Conservation (phyloP, 768 basidiomycete species). For the Leccinum boreale region DNA sequence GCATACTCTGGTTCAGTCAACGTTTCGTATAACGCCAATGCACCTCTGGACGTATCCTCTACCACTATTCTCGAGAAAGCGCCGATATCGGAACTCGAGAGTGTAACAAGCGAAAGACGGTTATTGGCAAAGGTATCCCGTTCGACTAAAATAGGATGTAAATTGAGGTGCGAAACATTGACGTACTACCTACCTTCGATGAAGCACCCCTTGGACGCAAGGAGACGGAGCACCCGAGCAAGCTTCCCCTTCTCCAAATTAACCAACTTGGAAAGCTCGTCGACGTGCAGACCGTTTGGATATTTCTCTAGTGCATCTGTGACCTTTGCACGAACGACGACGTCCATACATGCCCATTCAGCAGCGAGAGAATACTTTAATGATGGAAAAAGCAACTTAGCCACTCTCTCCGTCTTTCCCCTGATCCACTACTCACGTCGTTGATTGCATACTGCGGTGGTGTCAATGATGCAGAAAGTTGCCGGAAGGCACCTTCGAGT, state of each 20-base stretch:
- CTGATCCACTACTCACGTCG: slow-evolving; percentile 11
- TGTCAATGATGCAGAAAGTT: slow-evolving; percentile 23
- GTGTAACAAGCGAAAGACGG: slow-evolving; percentile 29
- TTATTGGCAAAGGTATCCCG: slow-evolving; percentile 20
- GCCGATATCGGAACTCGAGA: slow-evolving; percentile 8
- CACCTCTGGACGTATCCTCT: slow-evolving; percentile 13
- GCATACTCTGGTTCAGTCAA: slow-evolving; percentile 26
- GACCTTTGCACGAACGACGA: slow-evolving; percentile 10
- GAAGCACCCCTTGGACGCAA: slow-evolving; percentile 31
- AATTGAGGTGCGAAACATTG: not conserved
- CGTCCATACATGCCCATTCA: slow-evolving; percentile 26
- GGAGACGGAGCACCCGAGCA: slow-evolving; percentile 28
- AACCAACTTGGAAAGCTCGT: not conserved
- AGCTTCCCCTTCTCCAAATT: not conserved
- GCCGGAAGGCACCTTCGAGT: slow-evolving; percentile 26
- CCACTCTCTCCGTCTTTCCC: not conserved
- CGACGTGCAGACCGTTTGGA: not conserved
- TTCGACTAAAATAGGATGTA: slow-evolving; percentile 13
- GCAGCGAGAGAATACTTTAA: slow-evolving; percentile 16
- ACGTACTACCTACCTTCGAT: slow-evolving; percentile 20
- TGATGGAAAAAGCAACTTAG: not conserved
- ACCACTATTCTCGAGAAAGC: slow-evolving; percentile 6
- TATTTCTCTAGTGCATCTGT: not conserved
- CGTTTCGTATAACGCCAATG: slow-evolving; percentile 20
- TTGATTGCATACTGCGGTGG: slow-evolving; percentile 27